Conservation (phyloP, 2,329 filamentous ascomycete genomes). For the Ophiosphaerella narmari region DNA sequence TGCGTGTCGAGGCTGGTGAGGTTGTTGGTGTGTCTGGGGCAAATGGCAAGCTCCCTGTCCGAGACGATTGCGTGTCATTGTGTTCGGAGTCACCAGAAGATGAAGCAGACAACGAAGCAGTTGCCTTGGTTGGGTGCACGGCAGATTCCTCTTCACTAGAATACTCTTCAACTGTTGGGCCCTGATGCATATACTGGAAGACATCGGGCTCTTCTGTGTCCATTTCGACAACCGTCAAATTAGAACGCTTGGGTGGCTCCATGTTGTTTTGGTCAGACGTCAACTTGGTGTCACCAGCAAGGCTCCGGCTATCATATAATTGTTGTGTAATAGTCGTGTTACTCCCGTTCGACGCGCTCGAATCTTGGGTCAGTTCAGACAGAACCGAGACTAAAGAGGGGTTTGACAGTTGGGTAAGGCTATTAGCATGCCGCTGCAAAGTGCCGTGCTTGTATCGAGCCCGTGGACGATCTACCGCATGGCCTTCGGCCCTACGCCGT, state of each 20-base stretch:
- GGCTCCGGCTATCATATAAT: constrained; percentile 46
- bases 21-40: constrained; percentile 31
- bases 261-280: constrained; percentile 19
- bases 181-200: constrained; percentile 34
- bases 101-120: constrained; percentile 27
- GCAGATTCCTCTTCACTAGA: constrained; percentile 11
- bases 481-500: constrained; percentile 26
- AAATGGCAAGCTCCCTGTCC: constrained; percentile 22
- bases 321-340: constrained; percentile 53
- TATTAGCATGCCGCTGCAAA: constrained; percentile 38
- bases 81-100: constrained; percentile 22
- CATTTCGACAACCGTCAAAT: constrained; percentile 21
- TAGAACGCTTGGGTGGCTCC: constrained; percentile 16
- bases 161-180: constrained; percentile 12
- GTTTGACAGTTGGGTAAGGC: constrained; percentile 40
- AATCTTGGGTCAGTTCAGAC: constrained; percentile 48
- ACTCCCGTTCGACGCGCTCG: constrained; percentile 51
- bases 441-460: constrained; percentile 40
- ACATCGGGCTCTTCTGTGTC: constrained; percentile 28
- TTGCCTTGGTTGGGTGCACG: constrained; percentile 18
- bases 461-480: constrained; percentile 30
- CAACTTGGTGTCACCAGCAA: constrained; percentile 15
- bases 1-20: constrained; percentile 34
- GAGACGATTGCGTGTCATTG: constrained; percentile 27
- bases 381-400: constrained; percentile 50